A percentile compares a stretch with the other conserved stretches of the same genome.
These are phyloP conservation scores for Spinellus fusiger DNA, from an alignment of 192 early-diverging fungal genomes.

Conservation along the genomic window DNA sequence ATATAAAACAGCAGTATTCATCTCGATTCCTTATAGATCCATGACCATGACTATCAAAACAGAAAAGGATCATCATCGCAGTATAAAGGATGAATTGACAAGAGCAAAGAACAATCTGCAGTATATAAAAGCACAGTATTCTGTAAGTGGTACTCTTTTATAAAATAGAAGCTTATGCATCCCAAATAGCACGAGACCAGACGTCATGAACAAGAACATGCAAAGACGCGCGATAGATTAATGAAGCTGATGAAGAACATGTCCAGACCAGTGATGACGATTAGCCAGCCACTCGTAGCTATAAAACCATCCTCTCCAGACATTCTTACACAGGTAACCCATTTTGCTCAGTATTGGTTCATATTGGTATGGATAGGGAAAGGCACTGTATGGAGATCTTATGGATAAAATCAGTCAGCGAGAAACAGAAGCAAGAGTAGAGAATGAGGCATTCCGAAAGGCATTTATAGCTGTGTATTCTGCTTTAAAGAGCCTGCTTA, in stretches of 20 bases:
- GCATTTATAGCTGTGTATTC: constrained; percentile 34
- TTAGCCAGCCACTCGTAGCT: too few relatives aligned
- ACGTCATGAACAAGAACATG: constrained; percentile 40
- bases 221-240: constrained; percentile 38
- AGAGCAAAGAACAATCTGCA: constrained; percentile 44
- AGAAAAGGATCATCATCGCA: constrained; percentile 19
- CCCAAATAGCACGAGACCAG: constrained; percentile 38
- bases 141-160: constrained; percentile 26
- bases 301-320: too few relatives aligned
- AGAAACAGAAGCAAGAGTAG: constrained; percentile 30
- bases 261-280: constrained; percentile 6
- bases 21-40: too few relatives aligned
- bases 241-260: constrained; percentile 34
- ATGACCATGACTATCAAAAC: constrained; percentile 12
- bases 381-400: constrained; percentile 22
- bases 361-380: constrained; percentile 9
- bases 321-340: too few relatives aligned
- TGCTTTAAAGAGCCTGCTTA: constrained; percentile 26
- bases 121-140: constrained; percentile 43
- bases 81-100: constrained; percentile 41
- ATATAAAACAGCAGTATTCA: too few relatives aligned
- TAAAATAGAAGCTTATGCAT: neutral
- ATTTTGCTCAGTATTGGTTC: constrained; percentile 8
- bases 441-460: constrained; percentile 34
- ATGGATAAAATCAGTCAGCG: constrained; percentile 30